Evolutionary conservation across 2,329 filamentous ascomycete genomes (phyloP), one percentile per base, ranked within the genome.

Genomic region (Beauveria caledonica): DNA sequence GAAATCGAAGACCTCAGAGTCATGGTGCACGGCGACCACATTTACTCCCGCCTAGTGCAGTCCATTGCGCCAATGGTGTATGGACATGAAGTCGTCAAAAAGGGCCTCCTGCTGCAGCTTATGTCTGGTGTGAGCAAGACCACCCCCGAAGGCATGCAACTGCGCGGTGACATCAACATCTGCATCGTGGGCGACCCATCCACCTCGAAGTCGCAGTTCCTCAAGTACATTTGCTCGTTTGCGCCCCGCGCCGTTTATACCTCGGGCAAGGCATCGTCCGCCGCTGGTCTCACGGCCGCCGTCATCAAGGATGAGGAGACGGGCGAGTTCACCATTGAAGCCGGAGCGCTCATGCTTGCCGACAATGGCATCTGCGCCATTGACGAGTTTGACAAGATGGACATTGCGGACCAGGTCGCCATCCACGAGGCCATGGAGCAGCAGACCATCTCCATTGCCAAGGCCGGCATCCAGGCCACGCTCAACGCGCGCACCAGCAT

Each of bases 341-440:
- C 94, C 7, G 94, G 94, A 77, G 94, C 94, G 13, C 85, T 99
- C 61, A 97, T 99, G 94, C 80, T 99, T 63, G 94, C 94, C 23
- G 88, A 97, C 69, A 97, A 96, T 66, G 94, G 94, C 58, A 95
- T 97, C 68, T 99, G 94, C 74, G 92, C 92, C 62, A 99, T 99
- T 71, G 94, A 99, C 71, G 94, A 99, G 72, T 99, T 99, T 68
- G 94, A 99, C 84, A 99, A 99, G 79, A 99, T 99, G 94, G 94
- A 99, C 69, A 89, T 99, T 63, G 86, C 79, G 57, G 94, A 99
- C 72, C 94, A 99, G 77, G 94, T 99, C 60, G 94, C 94, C 65
- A 99, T 99, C 69, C 94, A 99, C 82, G 94, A 99, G 85, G 94
- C 94, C 62, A 99, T 99, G 94, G 94, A 99, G 83, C 94, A 99